These are phyloP conservation scores for Haematococcus sp. DNA, from an alignment of 139 green algal genomes.

Conservation along the genomic window DNA sequence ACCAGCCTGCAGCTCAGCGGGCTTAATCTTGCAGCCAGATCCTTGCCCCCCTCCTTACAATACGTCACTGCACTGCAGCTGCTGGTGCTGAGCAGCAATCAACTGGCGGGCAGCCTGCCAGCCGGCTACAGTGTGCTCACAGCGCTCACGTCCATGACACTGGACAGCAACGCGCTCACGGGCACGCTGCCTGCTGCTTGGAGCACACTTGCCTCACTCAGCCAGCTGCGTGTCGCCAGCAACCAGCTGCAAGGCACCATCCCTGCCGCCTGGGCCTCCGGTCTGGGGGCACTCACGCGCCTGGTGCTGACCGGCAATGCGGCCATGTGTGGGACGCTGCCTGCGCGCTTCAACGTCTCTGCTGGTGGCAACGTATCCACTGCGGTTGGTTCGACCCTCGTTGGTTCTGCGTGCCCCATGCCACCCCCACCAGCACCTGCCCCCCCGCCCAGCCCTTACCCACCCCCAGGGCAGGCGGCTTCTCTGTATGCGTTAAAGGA, in stretches of 20 bases:
- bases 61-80: not conserved
- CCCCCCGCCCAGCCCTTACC: not conserved
- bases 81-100: constrained; percentile 8
- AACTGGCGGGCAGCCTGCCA: constrained; percentile 5
- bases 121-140: not conserved
- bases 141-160: not conserved
- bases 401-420: no score
- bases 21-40: no score
- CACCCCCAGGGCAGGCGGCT: not conserved
- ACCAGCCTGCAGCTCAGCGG: no score
- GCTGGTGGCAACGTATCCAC: no score
- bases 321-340: constrained; percentile 4
- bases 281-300: not conserved
- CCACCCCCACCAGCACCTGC: no score
- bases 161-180: constrained; percentile 3
- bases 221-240: not conserved
- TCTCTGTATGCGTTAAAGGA: not conserved
- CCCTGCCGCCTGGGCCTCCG: not conserved
- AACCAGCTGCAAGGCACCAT: constrained; percentile 4
- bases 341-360: not conserved
- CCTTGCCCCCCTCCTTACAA: no score
- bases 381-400: no score
- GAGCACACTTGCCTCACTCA: constrained; percentile 2
- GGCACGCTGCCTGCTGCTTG: constrained; percentile 14
- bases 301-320: not conserved